Percentiles rank a stretch among this genome's conserved stretches.
These are phyloP conservation scores for Chloris gayana DNA, from an alignment of 176 grass and related monocot species.

Conservation along the genomic window DNA sequence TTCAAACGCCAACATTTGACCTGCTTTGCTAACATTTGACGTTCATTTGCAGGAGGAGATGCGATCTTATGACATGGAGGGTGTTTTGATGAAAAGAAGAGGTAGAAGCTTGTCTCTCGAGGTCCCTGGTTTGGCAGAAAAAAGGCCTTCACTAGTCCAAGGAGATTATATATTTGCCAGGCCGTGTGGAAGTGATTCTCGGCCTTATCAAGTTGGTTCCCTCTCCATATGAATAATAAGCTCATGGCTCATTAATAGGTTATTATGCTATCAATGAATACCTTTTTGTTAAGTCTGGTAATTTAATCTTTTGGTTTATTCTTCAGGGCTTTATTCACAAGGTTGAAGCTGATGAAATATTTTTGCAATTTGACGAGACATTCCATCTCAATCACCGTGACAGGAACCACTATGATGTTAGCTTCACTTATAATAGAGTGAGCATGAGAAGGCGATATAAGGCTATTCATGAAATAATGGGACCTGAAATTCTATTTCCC, in stretches of 20 bases:
- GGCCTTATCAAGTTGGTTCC: constrained; percentile 63
- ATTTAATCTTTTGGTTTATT: constrained; percentile 24
- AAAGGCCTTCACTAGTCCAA: constrained; percentile 72
- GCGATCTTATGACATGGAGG: constrained; percentile 81
- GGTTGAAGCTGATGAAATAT: constrained; percentile 91
- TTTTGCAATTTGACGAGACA: constrained; percentile 64
- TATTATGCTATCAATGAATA: constrained; percentile 32
- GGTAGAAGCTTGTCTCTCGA: constrained; percentile 61
- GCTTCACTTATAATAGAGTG: constrained; percentile 91
- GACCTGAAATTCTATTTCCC: constrained; percentile 61
- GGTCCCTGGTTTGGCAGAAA: constrained; percentile 89
- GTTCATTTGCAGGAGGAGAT: constrained; percentile 63
- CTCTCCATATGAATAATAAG: constrained; percentile 23
- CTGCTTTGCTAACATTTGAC: constrained; percentile 46
- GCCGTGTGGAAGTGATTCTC: constrained; percentile 47
- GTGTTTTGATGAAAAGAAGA: constrained; percentile 63
- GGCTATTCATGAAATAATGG: constrained; percentile 56
- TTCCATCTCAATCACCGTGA: constrained; percentile 54
- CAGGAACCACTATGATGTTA: constrained; percentile 60
- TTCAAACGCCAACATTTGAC: constrained; percentile 30
- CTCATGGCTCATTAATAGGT: constrained; percentile 17
- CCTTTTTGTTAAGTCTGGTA: not conserved
- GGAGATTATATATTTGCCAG: constrained; percentile 71
- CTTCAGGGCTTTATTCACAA: constrained; percentile 89
- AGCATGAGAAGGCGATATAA: constrained; percentile 89